Conservation (phyloP, 2,329 filamentous ascomycete genomes). For the Moelleriella libera region DNA sequence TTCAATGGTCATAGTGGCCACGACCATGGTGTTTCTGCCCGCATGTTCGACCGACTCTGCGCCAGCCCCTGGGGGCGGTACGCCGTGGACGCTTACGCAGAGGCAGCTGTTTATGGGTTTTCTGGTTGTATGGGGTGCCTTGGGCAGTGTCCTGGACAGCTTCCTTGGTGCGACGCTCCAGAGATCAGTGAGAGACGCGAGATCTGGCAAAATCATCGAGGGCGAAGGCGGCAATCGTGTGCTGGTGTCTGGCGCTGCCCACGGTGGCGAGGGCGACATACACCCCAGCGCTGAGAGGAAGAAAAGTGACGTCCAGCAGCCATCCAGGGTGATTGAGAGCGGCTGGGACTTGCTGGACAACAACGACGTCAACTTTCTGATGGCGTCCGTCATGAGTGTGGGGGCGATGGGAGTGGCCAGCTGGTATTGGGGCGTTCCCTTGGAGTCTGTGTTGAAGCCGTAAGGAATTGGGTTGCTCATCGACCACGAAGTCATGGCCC, state of each 20-base stretch:
- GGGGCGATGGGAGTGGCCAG: slow-evolving; percentile 55
- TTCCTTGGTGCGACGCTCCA: slow-evolving; percentile 76
- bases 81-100: slow-evolving; percentile 33
- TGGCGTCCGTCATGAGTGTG: slow-evolving; percentile 72
- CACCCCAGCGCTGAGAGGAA: slow-evolving; percentile 10
- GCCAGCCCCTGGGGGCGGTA: slow-evolving; percentile 24
- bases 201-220: slow-evolving; percentile 79
- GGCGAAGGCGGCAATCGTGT: slow-evolving; percentile 58
- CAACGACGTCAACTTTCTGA: slow-evolving; percentile 87
- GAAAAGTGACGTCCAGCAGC: slow-evolving; percentile 37
- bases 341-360: slow-evolving; percentile 73
- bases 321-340: slow-evolving; percentile 50
- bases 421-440: slow-evolving; percentile 45
- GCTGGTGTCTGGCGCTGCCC: slow-evolving; percentile 26
- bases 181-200: slow-evolving; percentile 70
- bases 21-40: slow-evolving; percentile 53
- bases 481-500: background rate
- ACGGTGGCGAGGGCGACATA: slow-evolving; percentile 26
- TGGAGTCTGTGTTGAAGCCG: slow-evolving; percentile 17
- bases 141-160: slow-evolving; percentile 79
- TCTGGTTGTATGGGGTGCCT: slow-evolving; percentile 57
- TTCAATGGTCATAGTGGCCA: slow-evolving; percentile 53
- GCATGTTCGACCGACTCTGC: slow-evolving; percentile 40
- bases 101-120: slow-evolving; percentile 34
- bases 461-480: background rate